Conservation (phyloP, 441 rosid genomes). For the Adansonia gregorii region DNA sequence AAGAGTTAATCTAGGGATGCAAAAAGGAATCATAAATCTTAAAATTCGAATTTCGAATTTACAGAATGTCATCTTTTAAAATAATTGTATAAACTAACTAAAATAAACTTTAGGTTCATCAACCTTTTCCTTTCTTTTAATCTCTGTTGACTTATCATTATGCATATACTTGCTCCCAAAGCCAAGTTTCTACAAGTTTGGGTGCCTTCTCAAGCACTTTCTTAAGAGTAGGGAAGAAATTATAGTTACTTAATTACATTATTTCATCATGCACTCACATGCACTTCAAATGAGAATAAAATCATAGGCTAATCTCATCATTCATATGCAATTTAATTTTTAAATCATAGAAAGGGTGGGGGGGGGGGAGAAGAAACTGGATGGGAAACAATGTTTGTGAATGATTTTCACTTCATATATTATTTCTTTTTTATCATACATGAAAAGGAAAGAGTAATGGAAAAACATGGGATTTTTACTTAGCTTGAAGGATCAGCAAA, state of each 20-base stretch:
- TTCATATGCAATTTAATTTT: background rate
- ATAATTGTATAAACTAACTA: no score
- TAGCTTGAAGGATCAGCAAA: slow-evolving; percentile 51
- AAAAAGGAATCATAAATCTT: no score
- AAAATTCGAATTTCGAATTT: no score
- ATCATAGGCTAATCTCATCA: slow-evolving; percentile 29
- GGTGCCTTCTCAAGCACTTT: slow-evolving; percentile 32
- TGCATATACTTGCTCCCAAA: slow-evolving; percentile 20
- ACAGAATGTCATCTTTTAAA: no score
- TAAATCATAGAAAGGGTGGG: background rate
- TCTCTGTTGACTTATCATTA: slow-evolving; percentile 6
- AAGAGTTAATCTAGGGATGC: no score
- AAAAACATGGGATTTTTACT: slow-evolving; percentile 16
- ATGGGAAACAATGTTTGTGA: background rate
- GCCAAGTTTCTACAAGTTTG: slow-evolving; percentile 27
- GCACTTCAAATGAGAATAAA: slow-evolving; percentile 28
- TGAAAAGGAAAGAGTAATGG: slow-evolving; percentile 3
- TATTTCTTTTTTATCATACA: background rate
- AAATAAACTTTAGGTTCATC: no score
- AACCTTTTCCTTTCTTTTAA: background rate
- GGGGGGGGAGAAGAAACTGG: no score
- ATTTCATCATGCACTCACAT: background rate
- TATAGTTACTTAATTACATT: background rate
- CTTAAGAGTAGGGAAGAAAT: no score
- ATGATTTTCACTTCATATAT: background rate